Evolutionary conservation across 2,329 filamentous ascomycete species (phyloP).

Genomic region (Pseudogymnoascus sp.): DNA sequence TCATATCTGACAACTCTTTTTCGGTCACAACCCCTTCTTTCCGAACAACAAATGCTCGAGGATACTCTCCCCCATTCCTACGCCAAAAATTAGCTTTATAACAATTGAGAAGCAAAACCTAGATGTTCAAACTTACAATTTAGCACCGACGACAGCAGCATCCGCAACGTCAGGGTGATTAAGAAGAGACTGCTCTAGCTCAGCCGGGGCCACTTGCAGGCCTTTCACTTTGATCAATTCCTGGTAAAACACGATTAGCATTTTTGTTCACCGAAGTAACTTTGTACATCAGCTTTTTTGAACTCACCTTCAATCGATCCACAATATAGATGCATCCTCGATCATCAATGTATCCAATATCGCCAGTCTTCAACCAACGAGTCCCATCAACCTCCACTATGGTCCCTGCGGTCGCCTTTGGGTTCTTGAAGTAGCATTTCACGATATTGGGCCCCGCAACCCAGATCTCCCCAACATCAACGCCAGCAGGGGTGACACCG

Average conservation of each 20-base stretch:
- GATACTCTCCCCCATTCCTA: slow-evolving; percentile 41
- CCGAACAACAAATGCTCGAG: slow-evolving; percentile 48
- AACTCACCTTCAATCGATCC: slow-evolving; percentile 50
- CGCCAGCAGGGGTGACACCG: slow-evolving; percentile 33
- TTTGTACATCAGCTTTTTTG: neutral
- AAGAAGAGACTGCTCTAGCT: slow-evolving; percentile 29
- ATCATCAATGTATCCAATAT: slow-evolving; percentile 52
- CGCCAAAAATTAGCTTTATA: neutral
- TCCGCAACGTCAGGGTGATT: slow-evolving; percentile 37
- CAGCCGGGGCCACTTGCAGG: slow-evolving; percentile 33
- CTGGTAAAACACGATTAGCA: slow-evolving; percentile 15
- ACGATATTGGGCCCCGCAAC: slow-evolving; percentile 62
- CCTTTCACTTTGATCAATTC: slow-evolving; percentile 39
- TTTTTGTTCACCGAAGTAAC: neutral
- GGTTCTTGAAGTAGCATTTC: slow-evolving; percentile 62
- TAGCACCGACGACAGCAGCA: slow-evolving; percentile 47
- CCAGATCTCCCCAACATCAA: slow-evolving; percentile 58
- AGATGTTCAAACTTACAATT: slow-evolving; percentile 23
- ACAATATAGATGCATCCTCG: slow-evolving; percentile 54
- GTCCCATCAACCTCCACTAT: slow-evolving; percentile 28
- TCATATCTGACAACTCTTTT: neutral
- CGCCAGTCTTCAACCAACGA: slow-evolving; percentile 61
- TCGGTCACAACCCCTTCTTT: slow-evolving; percentile 29
- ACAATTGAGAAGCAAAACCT: slow-evolving; percentile 19
- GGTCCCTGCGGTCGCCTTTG: slow-evolving; percentile 56